Evolutionary conservation across 257 asterid genomes (phyloP), one percentile per base, ranked within the genome.

Genomic region (Solanum piurae): DNA sequence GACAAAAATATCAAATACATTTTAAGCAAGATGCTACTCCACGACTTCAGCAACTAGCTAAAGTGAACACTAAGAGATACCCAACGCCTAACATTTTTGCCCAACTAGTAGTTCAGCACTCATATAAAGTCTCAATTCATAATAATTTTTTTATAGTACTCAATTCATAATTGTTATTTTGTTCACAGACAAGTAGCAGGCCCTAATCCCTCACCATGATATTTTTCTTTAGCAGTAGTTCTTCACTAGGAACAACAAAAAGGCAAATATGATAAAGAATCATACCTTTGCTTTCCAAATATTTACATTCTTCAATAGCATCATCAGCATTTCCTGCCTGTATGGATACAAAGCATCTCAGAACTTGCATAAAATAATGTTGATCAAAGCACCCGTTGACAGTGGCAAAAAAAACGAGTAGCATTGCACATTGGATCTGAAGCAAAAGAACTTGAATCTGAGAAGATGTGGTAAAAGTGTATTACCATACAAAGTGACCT

Each of bases 401-500:
- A 16, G 31, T 16, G 85, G 13, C 27, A 80, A 27, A 18, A 79
- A 79, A 80, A 18, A 3, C 5, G 11, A 80, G 85, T 46, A 80
- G 27, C 68, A 80, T 14, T 80, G 42, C 85, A 80, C 34, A 46
- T 46, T 80, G 68, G 27, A 80, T 80, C 42, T 46, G 42, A 80
- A 80, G 85, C 37, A 46, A 80, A 80, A 27, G 40, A 46, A 80
- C 38, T 46, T 80, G 85, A 79, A 79, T 58, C 85, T 44, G 25
- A 44, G 62, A 79, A 46, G 82, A 71, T 86, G 34, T 86, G 86
- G 79, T n/a, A 73, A 79, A 73, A 60, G 82, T 4, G 55, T 86
- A 83, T 90, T 93, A 97, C 99, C 99, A 86, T 90, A 92, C 94
- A 95, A 88, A 95, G 98, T 25, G 98, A 92, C 91, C 99, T 90